Conservation (phyloP, 306 rosid species). For the Cercis canadensis region DNA sequence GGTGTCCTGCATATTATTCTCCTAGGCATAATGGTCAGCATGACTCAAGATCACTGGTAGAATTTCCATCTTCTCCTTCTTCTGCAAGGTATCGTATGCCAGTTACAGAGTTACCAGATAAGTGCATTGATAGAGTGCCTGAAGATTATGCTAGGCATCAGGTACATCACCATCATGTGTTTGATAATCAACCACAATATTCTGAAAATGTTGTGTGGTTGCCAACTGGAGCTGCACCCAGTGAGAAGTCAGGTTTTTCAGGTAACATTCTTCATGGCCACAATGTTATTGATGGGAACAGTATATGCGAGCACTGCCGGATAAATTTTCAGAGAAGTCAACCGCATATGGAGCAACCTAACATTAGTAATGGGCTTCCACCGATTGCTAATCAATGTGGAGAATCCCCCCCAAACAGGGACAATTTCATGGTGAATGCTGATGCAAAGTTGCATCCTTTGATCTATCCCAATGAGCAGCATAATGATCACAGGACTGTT, state of each 20-base stretch:
- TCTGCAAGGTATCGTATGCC: constrained; percentile 68
- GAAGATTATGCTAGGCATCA: constrained; percentile 81
- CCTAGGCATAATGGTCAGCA: constrained; percentile 80
- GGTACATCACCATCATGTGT: constrained; percentile 61
- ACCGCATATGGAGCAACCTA: constrained; percentile 67
- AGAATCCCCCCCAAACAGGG: constrained; percentile 71
- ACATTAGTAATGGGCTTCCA: constrained; percentile 62
- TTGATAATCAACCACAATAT: constrained; percentile 80
- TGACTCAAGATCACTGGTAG: constrained; percentile 69
- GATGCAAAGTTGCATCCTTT: constrained; percentile 78
- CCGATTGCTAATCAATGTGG: constrained; percentile 55
- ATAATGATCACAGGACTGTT: constrained; percentile 57
- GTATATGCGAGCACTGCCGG: constrained; percentile 75
- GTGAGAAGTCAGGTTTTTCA: constrained; percentile 77
- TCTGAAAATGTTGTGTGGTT: constrained; percentile 75
- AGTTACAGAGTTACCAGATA: constrained; percentile 66
- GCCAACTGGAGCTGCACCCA: constrained; percentile 59
- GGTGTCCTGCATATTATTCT: constrained; percentile 92
- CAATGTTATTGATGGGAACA: constrained; percentile 72
- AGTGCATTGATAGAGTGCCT: constrained; percentile 69
- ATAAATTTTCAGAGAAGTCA: constrained; percentile 74
- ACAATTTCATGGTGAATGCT: constrained; percentile 55
- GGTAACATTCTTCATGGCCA: constrained; percentile 65
- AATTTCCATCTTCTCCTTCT: constrained; percentile 90
- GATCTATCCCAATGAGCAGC: constrained; percentile 60